A percentile compares a stretch with the other conserved stretches of the same genome.
Evolutionary conservation across 345 rosid species (phyloP).

Genomic region (Hevea brasiliensis): DNA sequence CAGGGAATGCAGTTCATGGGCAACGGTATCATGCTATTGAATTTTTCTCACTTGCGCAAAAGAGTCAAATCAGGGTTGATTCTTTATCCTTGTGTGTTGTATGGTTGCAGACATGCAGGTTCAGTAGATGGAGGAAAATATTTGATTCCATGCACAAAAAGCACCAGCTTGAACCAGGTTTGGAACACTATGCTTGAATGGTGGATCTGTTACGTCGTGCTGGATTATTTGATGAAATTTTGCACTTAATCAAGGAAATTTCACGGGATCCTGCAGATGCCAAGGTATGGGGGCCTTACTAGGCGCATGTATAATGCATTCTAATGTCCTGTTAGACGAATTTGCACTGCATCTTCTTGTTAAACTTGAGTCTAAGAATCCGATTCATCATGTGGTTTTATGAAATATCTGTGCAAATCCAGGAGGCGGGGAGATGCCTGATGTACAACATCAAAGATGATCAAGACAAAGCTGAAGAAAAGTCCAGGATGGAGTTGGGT

Average conservation of each 20-base stretch:
- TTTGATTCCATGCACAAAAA: slow-evolving; percentile 47
- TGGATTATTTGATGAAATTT: slow-evolving; percentile 51
- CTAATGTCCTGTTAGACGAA: slow-evolving; percentile 49
- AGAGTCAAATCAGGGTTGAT: slow-evolving; percentile 34
- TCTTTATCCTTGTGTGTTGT: slow-evolving; percentile 49
- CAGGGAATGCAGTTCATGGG: slow-evolving; percentile 55
- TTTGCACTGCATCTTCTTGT: slow-evolving; percentile 45
- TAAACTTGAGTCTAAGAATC: slow-evolving; percentile 54
- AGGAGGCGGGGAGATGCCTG: slow-evolving; percentile 43
- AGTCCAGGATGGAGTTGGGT: slow-evolving; percentile 59
- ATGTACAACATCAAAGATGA: slow-evolving; percentile 32
- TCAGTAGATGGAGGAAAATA: slow-evolving; percentile 45
- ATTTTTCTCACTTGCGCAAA: slow-evolving; percentile 51
- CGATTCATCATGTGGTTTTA: slow-evolving; percentile 41
- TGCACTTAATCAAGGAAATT: slow-evolving; percentile 43
- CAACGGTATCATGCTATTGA: slow-evolving; percentile 47
- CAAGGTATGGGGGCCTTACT: slow-evolving; percentile 64
- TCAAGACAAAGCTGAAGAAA: slow-evolving; percentile 36
- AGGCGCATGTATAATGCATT: slow-evolving; percentile 52
- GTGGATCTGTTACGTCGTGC: slow-evolving; percentile 64
- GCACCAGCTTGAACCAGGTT: slow-evolving; percentile 34
- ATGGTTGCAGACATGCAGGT: slow-evolving; percentile 67
- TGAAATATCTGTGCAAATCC: slow-evolving; percentile 41
- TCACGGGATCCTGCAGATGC: slow-evolving; percentile 54
- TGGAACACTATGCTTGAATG: slow-evolving; percentile 60